Evolutionary conservation across 495 filamentous ascomycete species (phyloP).

Genomic region (Aeminium ludgeri): DNA sequence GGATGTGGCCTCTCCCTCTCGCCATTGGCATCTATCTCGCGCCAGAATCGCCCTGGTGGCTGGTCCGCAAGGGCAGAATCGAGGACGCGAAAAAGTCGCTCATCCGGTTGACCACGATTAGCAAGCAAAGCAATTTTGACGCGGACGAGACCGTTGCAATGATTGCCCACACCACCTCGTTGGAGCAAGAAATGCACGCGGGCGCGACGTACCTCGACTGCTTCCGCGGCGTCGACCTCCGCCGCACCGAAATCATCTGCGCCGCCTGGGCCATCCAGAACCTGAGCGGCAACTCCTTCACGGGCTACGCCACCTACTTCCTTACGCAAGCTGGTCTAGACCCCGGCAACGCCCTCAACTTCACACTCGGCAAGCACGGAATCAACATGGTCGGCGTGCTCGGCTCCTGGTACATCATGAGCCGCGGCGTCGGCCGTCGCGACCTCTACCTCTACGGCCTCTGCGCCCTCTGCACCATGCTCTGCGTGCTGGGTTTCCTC

Average conservation of each 20-base stretch:
- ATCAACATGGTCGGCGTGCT: slow-evolving; percentile 22
- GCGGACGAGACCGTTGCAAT: slow-evolving; percentile 22
- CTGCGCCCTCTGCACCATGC: slow-evolving; percentile 16
- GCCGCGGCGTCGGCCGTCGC: slow-evolving; percentile 17
- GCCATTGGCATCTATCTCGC: slow-evolving; percentile 19
- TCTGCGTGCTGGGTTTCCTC: slow-evolving; percentile 21
- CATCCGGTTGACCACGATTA: slow-evolving; percentile 15
- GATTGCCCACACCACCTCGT: slow-evolving; percentile 20
- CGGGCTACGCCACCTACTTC: slow-evolving; percentile 66
- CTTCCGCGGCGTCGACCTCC: slow-evolving; percentile 19
- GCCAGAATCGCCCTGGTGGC: slow-evolving; percentile 25
- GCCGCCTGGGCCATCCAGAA: slow-evolving; percentile 63
- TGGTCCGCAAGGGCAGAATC: slow-evolving; percentile 20
- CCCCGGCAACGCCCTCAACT: slow-evolving; percentile 13
- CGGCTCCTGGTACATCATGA: slow-evolving; percentile 22
- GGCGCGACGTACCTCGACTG: slow-evolving; percentile 21
- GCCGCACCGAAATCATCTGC: slow-evolving; percentile 22
- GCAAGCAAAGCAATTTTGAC: slow-evolving; percentile 18
- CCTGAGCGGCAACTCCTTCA: slow-evolving; percentile 59
- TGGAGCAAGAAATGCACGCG: slow-evolving; percentile 21
- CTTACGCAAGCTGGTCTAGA: slow-evolving; percentile 46
- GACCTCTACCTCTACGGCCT: slow-evolving; percentile 20
- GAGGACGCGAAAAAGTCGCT: slow-evolving; percentile 21
- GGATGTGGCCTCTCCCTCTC: slow-evolving; percentile 25
- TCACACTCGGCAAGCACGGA: slow-evolving; percentile 20